These are phyloP conservation scores for Populus deltoides DNA, from an alignment of 345 rosid species.

Conservation along the genomic window DNA sequence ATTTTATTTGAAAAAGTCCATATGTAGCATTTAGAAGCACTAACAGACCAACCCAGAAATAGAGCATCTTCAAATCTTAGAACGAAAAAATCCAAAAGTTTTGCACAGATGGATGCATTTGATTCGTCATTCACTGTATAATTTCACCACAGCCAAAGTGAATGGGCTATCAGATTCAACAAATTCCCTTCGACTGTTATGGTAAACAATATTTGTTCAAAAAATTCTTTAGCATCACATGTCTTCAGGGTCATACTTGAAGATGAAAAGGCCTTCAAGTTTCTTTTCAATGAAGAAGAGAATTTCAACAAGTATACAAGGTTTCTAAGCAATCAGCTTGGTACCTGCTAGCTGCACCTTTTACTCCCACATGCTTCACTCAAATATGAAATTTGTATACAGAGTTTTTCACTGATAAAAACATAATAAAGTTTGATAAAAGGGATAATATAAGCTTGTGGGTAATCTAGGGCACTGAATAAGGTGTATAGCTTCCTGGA, in stretches of 20 bases:
- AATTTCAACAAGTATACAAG: neutral
- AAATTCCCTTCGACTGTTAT: neutral
- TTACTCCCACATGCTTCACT: neutral
- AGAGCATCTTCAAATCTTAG: neutral
- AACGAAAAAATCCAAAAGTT: neutral
- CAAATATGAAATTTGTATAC: neutral
- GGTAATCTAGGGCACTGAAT: conserved; percentile 38
- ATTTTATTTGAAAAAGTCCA: neutral
- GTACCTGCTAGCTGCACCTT: neutral
- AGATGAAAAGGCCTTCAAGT: neutral
- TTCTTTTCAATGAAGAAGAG: neutral
- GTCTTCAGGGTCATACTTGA: neutral
- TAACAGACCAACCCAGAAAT: neutral
- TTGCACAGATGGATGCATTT: neutral
- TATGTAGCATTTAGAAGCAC: neutral
- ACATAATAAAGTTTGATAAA: neutral
- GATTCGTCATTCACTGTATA: neutral
- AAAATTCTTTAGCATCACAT: neutral
- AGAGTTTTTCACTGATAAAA: neutral
- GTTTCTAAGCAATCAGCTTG: neutral
- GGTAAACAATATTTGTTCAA: neutral
- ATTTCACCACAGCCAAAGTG: neutral
- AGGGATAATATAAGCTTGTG: conserved; percentile 25
- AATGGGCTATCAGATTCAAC: neutral
- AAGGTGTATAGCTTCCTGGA: conserved; percentile 40